Conservation (phyloP, 129 eudicot species). For the Helichrysum umbraculigerum region DNA sequence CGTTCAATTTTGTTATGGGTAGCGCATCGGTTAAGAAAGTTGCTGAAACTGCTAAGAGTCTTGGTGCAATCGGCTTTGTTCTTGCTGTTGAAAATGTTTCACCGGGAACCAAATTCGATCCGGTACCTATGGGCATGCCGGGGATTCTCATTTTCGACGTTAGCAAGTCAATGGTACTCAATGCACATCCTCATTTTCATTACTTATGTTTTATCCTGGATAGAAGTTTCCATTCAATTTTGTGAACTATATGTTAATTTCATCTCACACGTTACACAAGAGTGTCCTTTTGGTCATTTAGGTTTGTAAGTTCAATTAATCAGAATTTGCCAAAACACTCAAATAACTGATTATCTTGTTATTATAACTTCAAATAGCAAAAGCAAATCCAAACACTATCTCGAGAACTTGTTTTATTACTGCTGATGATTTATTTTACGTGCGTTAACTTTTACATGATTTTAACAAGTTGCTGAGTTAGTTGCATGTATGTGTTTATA, state of each 20-base stretch:
- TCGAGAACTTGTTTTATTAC: neutral
- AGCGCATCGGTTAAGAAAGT: conserved; percentile 75
- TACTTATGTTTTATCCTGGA: too few species aligned
- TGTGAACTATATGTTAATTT: too few species aligned
- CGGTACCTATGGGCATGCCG: conserved; percentile 75
- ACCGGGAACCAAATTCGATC: conserved; percentile 92
- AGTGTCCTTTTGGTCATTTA: too few species aligned
- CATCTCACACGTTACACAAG: too few species aligned
- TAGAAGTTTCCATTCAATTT: too few species aligned
- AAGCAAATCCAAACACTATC: neutral
- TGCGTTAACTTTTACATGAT: neutral
- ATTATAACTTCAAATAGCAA: too few species aligned
- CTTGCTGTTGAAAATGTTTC: conserved; percentile 90
- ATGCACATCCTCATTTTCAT: neutral
- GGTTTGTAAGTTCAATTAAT: too few species aligned
- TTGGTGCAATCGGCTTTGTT: conserved; percentile 96
- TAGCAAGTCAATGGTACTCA: conserved; percentile 65
- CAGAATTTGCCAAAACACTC: too few species aligned
- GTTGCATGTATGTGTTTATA: conserved; percentile 22
- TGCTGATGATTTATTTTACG: neutral
- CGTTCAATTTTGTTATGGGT: conserved; percentile 87
- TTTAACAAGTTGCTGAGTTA: neutral
- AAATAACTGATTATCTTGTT: too few species aligned
- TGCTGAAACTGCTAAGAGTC: conserved; percentile 75
- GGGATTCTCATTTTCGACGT: conserved; percentile 86